Evolutionary conservation across 371 early-diverging fungal species (phyloP).

Genomic region (Gilbertella persicaria): DNA sequence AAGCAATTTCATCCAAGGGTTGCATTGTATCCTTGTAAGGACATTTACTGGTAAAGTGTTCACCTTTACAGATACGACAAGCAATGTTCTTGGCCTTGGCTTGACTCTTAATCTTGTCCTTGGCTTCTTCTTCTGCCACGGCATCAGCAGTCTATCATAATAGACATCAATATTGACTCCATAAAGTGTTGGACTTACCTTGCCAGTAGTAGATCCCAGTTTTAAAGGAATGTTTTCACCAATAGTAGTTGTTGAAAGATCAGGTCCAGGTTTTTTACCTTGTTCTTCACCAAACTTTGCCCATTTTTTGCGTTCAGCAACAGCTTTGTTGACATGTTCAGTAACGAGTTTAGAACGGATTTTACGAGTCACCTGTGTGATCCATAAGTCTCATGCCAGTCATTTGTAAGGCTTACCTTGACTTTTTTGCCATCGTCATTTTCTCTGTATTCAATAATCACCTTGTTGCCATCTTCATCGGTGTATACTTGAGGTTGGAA

Average conservation of each 20-base stretch:
- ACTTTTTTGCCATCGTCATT: slow-evolving; percentile 91
- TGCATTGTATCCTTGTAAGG: slow-evolving; percentile 95
- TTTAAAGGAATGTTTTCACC: slow-evolving; percentile 90
- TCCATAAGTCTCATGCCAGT: not conserved
- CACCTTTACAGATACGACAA: slow-evolving; percentile 96
- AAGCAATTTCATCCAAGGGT: slow-evolving; percentile 64
- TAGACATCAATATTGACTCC: no score
- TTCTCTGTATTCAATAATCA: slow-evolving; percentile 75
- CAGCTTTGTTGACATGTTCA: slow-evolving; percentile 86
- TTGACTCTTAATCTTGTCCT: slow-evolving; percentile 41
- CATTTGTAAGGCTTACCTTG: slow-evolving; percentile 54
- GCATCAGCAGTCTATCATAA: slow-evolving; percentile 44
- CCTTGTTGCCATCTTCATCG: slow-evolving; percentile 85
- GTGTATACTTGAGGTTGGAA: slow-evolving; percentile 60
- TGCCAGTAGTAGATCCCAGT: slow-evolving; percentile 66
- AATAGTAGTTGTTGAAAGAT: slow-evolving; percentile 85
- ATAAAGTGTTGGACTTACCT: slow-evolving; percentile 33
- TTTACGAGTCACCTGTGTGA: slow-evolving; percentile 71
- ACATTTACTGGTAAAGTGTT: slow-evolving; percentile 95
- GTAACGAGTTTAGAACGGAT: slow-evolving; percentile 79
- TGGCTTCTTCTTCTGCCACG: slow-evolving; percentile 61
- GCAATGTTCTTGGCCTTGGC: slow-evolving; percentile 81
- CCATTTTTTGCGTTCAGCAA: slow-evolving; percentile 90
- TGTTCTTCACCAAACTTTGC: slow-evolving; percentile 81
- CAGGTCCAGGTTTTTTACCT: slow-evolving; percentile 79